These are phyloP conservation scores for Dendrobium catenatum DNA, from an alignment of 106 monocot genomes.

Conservation along the genomic window DNA sequence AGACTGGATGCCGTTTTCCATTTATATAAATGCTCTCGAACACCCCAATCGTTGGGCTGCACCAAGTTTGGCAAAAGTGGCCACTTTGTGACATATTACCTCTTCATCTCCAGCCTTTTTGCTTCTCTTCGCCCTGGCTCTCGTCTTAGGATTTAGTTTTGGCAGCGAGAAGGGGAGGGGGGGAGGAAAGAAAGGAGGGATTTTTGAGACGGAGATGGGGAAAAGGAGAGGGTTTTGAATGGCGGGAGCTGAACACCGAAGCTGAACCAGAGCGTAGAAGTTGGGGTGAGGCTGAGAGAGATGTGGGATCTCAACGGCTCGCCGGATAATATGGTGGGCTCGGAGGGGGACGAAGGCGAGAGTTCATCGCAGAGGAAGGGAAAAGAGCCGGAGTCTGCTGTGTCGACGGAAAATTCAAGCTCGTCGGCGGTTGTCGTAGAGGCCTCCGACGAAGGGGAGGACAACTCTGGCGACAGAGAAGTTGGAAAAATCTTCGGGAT, in stretches of 20 bases:
- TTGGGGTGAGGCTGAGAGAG: not conserved
- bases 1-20: conserved; percentile 6
- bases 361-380: not conserved
- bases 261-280: not conserved
- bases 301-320: conserved; percentile 20
- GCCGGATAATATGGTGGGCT: conserved; percentile 13
- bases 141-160: conserved; percentile 3
- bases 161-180: no score
- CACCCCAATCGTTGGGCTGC: conserved; percentile 6
- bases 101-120: not conserved
- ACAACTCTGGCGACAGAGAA: not conserved
- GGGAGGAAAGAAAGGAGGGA: not conserved
- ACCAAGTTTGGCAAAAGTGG: conserved; percentile 4
- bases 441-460: conserved; percentile 2
- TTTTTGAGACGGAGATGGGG: not conserved
- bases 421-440: conserved; percentile 1
- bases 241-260: not conserved
- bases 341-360: not conserved
- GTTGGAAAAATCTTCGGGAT: conserved; percentile 1
- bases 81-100: not conserved
- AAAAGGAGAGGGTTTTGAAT: conserved; percentile 11
- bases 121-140: not conserved
- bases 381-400: not conserved
- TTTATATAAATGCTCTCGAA: conserved; percentile 8
- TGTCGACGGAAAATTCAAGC: conserved; percentile 6